A percentile compares a stretch with the other conserved stretches of the same genome.
Conservation (phyloP, 1,284 basidiomycete genomes). For the Microbotryum intermedium region DNA sequence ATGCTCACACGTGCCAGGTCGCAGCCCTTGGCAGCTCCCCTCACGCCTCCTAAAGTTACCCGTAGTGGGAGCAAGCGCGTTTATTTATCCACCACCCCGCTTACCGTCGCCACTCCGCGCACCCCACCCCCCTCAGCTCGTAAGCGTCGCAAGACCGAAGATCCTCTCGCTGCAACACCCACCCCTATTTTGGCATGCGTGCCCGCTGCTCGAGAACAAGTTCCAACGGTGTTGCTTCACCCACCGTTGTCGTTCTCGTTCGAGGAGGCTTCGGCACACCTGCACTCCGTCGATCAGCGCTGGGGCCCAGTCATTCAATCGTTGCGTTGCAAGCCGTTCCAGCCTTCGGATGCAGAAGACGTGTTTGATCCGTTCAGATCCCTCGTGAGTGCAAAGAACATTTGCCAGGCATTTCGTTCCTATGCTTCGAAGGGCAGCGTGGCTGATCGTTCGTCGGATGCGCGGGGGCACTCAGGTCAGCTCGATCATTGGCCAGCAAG, state of each 20-base stretch:
- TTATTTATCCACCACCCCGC: too few relatives aligned
- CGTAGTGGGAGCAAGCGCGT: too few relatives aligned
- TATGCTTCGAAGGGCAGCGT: neutral
- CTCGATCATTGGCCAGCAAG: conserved; percentile 58
- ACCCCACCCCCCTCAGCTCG: too few relatives aligned
- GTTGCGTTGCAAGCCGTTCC: conserved; percentile 63
- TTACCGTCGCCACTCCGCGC: too few relatives aligned
- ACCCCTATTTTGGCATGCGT: too few relatives aligned
- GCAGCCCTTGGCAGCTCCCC: too few relatives aligned
- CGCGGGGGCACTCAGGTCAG: conserved; percentile 51
- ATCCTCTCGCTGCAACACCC: too few relatives aligned
- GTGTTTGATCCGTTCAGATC: conserved; percentile 65
- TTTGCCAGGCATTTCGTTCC: neutral
- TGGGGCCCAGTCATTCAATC: conserved; percentile 60
- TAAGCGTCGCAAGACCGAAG: too few relatives aligned
- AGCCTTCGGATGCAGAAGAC: conserved; percentile 45
- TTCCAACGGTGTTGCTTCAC: conserved; percentile 45
- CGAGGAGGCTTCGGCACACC: conserved; percentile 61
- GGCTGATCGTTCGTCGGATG: conserved; percentile 19
- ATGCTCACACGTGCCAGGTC: too few relatives aligned
- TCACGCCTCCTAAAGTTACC: too few relatives aligned
- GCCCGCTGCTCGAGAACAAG: conserved; percentile 1
- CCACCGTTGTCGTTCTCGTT: conserved; percentile 64
- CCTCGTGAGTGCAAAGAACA: neutral
- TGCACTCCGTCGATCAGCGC: conserved; percentile 57